Percentiles rank a stretch among this genome's conserved stretches.
phyloP scores from a whole-genome alignment of 2,329 filamentous ascomycete genomes.

The Podosphaera fusca region DNA sequence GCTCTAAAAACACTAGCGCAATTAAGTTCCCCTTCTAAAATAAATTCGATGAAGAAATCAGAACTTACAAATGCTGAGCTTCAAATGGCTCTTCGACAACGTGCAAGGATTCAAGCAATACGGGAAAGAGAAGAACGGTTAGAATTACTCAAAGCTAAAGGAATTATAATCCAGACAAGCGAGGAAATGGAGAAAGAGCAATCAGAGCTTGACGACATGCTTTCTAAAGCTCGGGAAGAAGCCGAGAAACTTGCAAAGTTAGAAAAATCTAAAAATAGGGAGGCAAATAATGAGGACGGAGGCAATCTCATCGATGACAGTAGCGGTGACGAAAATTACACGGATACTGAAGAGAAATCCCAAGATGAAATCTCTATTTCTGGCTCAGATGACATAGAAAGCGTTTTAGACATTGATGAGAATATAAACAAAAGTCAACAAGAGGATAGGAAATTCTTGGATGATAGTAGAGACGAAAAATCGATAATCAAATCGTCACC shows the following conservation, averaged over 20 bases:
- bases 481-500: conserved; percentile 2
- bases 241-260: conserved; percentile 54
- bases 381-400: conserved; percentile 17
- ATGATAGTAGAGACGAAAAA: conserved; percentile 21
- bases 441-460: conserved; percentile 17
- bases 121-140: conserved; percentile 56
- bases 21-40: conserved; percentile 33
- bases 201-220: conserved; percentile 65
- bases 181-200: conserved; percentile 71
- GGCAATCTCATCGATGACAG: conserved; percentile 24
- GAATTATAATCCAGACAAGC: conserved; percentile 57
- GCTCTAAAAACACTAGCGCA: conserved; percentile 54
- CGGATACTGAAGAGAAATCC: conserved; percentile 22
- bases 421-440: conserved; percentile 21
- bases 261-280: conserved; percentile 53
- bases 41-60: conserved; percentile 21
- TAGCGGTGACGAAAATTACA: conserved; percentile 31
- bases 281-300: conserved; percentile 25
- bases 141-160: conserved; percentile 53
- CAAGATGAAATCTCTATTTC: conserved; percentile 19
- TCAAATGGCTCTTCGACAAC: conserved; percentile 40
- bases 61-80: conserved; percentile 49
- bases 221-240: conserved; percentile 64
- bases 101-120: conserved; percentile 59
- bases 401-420: conserved; percentile 19